A percentile compares a stretch with the other conserved stretches of the same genome.
These are phyloP conservation scores for Neonectria ditissima DNA, from an alignment of 2,329 filamentous ascomycete species.

Conservation along the genomic window DNA sequence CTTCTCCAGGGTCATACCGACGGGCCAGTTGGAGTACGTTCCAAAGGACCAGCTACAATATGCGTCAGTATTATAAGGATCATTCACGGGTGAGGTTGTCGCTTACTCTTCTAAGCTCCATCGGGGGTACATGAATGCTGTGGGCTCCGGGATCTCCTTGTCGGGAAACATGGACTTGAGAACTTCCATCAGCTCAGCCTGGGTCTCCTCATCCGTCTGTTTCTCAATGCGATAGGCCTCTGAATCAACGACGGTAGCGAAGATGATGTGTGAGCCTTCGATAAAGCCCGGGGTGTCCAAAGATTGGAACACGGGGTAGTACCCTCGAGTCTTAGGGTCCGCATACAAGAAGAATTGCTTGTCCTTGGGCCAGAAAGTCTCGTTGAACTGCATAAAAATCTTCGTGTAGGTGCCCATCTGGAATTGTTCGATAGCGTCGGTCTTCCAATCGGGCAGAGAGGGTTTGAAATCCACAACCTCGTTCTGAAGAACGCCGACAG, in stretches of 20 bases:
- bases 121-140: constrained; percentile 68
- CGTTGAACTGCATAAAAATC: constrained; percentile 76
- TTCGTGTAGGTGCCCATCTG: constrained; percentile 80
- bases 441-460: constrained; percentile 72
- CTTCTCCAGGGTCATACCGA: constrained; percentile 70
- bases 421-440: constrained; percentile 71
- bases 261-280: constrained; percentile 72
- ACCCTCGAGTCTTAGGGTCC: constrained; percentile 54
- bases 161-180: constrained; percentile 72
- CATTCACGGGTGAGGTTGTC: fast-evolving
- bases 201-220: constrained; percentile 69
- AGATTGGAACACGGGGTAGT: constrained; percentile 72
- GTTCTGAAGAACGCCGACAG: constrained; percentile 75
- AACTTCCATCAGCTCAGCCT: constrained; percentile 67
- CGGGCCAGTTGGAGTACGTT: constrained; percentile 76
- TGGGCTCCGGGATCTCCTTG: constrained; percentile 67
- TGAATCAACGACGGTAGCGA: constrained; percentile 70
- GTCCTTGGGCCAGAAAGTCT: constrained; percentile 71
- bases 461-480: constrained; percentile 69
- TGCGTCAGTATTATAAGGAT: constrained; percentile 5
- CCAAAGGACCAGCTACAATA: constrained; percentile 62
- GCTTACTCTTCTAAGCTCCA: constrained; percentile 44
- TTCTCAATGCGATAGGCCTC: constrained; percentile 69
- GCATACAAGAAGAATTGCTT: constrained; percentile 61
- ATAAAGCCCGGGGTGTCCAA: constrained; percentile 68